Base-by-base conservation (phyloP, 2,329 filamentous ascomycete species). In the Emydomyces testavorans region DNA sequence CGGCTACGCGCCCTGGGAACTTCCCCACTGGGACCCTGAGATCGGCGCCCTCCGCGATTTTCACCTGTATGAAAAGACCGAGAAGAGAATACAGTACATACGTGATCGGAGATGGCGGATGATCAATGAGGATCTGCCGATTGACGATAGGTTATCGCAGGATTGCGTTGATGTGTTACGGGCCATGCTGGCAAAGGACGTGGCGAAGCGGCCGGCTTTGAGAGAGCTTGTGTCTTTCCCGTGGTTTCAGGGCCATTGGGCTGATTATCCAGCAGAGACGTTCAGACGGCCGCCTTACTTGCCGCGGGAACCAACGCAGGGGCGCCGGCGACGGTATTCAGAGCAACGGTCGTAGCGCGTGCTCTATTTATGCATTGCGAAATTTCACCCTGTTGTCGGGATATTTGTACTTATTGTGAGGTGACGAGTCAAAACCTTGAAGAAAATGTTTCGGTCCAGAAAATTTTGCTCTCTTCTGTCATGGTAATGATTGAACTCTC, bases 1-100 rank as follows among this genome's bases (percentile, higher is more conserved):
- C 35, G 62, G 61, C 6, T 61, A 56, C 50, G 57, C 56, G 28
- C 59, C 62, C 6, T 64, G 62, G 62, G 61, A 64, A 36, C 48
- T 53, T 11, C 53, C 50, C 7, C 49, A 55, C 6, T 48, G 31
- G n/a, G 46, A 52, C n/a, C 40, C 34, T 32, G 13, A 42, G 3
- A n/a, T 45, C 1, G 50, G 39, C 15, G 45, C 37, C 10, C 42
- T 51, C 3, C 45, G 35, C 6, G 23, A 45, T 2, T 24, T 52
- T 11, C 40, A 50, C 21, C 37, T 34, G 32, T 48, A 15, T 21
- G 21, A 34, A 26, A 32, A 42, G 13, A 39, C 20, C 28, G 18
- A 39, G 15, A 31, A 43, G 34, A 41, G 26, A 2, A 18, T 18
- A 13, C 8, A 10, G 18, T 49, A 49, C 44, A 36, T 54, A 18